A percentile compares a stretch with the other conserved stretches of the same genome.
phyloP scores from a whole-genome alignment of 1,284 basidiomycete genomes.

The Mycosarcoma mackinlayi region DNA sequence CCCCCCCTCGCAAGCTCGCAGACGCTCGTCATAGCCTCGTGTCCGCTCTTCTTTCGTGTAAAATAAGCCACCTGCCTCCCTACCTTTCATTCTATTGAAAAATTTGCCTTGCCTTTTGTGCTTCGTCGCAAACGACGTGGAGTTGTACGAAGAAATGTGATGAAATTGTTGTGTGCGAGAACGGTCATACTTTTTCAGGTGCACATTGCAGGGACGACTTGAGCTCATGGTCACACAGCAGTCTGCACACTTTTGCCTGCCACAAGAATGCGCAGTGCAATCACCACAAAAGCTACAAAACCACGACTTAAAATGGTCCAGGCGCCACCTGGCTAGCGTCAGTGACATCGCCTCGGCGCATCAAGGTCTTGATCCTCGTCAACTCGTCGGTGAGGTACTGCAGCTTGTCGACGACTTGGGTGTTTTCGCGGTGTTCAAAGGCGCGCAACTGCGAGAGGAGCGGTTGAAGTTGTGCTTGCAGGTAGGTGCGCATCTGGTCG shows the following conservation, averaged over 20 bases:
- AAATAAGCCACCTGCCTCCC: constrained; percentile 3
- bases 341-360: constrained; percentile 23
- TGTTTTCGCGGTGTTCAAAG: constrained; percentile 26
- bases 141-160: too few relatives aligned
- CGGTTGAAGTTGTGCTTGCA: constrained; percentile 14
- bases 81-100: background rate
- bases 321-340: constrained; percentile 7
- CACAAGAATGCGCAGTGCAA: too few relatives aligned
- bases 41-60: constrained; percentile 4
- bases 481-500: constrained; percentile 7
- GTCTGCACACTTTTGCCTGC: too few relatives aligned
- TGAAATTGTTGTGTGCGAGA: too few relatives aligned
- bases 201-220: background rate
- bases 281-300: too few relatives aligned
- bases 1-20: too few relatives aligned
- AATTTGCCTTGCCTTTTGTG: background rate
- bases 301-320: background rate
- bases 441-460: constrained; percentile 10
- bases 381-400: constrained; percentile 32
- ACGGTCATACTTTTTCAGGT: background rate
- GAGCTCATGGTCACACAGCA: too few relatives aligned
- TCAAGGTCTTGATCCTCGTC: constrained; percentile 38
- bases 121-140: background rate
- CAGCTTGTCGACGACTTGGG: constrained; percentile 11
- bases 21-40: too few relatives aligned